Evolutionary conservation across 2,329 filamentous ascomycete genomes (phyloP).

Genomic region (Pestalotiopsis sp.): DNA sequence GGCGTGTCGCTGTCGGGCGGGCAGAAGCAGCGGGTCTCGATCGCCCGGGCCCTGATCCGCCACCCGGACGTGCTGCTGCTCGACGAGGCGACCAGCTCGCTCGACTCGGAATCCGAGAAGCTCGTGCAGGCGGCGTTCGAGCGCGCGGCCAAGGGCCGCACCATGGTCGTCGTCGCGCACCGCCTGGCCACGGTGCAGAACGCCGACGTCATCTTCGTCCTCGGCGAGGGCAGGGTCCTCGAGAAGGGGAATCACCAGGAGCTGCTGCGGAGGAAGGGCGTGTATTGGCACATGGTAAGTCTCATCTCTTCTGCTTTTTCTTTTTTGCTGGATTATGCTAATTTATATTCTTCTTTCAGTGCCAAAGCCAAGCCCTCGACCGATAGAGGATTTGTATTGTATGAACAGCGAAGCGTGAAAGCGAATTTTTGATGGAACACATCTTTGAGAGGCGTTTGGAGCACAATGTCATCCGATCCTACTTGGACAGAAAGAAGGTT

Average conservation of each 20-base stretch:
- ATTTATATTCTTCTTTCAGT: slow-evolving; percentile 39
- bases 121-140: slow-evolving; percentile 72
- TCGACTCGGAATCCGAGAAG: slow-evolving; percentile 62
- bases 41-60: slow-evolving; percentile 70
- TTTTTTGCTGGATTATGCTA: slow-evolving; percentile 15
- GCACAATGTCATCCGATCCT: too few relatives aligned
- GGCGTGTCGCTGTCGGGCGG: slow-evolving; percentile 72
- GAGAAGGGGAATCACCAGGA: slow-evolving; percentile 58
- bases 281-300: slow-evolving; percentile 62
- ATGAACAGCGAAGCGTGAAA: not conserved
- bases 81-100: slow-evolving; percentile 73
- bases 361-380: slow-evolving; percentile 62
- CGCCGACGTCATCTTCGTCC: slow-evolving; percentile 79
- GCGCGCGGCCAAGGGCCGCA: slow-evolving; percentile 58
- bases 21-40: slow-evolving; percentile 71
- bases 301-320: too few relatives aligned
- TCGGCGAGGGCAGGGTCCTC: slow-evolving; percentile 65
- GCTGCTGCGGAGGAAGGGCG: slow-evolving; percentile 52
- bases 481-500: too few relatives aligned
- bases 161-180: slow-evolving; percentile 79
- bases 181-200: slow-evolving; percentile 77
- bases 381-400: slow-evolving; percentile 33
- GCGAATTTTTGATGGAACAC: too few relatives aligned
- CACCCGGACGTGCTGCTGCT: slow-evolving; percentile 69
- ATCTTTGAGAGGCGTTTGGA: too few relatives aligned